Evolutionary conservation across 768 basidiomycete species (phyloP).

Genomic region (Coprinopsis cinerea): DNA sequence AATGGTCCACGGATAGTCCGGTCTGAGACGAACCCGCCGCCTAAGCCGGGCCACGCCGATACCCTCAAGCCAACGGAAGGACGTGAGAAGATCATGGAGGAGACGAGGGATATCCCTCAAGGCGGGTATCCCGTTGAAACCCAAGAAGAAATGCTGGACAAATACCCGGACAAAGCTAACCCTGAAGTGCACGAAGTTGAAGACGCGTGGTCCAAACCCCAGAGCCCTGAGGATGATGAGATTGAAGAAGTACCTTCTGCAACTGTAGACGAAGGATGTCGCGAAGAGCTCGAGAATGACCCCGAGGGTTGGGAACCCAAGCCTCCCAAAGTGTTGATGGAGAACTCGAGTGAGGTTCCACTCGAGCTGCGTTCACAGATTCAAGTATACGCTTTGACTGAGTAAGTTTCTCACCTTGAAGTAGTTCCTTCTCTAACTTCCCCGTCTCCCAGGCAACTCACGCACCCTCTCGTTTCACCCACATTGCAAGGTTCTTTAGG

Average conservation of each 20-base stretch:
- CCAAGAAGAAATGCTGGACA: conserved; percentile 28
- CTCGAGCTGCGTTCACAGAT: conserved; percentile 58
- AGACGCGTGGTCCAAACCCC: not conserved
- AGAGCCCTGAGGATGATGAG: not conserved
- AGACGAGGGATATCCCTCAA: conserved; percentile 12
- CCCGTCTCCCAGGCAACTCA: conserved; percentile 38
- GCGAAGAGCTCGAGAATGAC: conserved; percentile 16
- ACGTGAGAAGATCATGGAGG: conserved; percentile 20
- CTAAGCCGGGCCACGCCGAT: conserved; percentile 45
- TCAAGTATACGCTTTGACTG: conserved; percentile 72
- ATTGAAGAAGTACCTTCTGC: not conserved
- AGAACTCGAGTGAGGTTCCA: conserved; percentile 35
- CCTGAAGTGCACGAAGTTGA: not conserved
- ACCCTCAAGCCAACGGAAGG: conserved; percentile 31
- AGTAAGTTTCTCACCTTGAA: conserved; percentile 32
- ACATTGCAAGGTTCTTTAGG: conserved; percentile 66
- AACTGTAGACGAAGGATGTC: not conserved
- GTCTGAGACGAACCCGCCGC: conserved; percentile 36
- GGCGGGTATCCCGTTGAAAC: conserved; percentile 16
- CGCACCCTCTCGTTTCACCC: conserved; percentile 70
- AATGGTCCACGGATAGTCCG: conserved; percentile 29
- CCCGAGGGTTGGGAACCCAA: conserved; percentile 43
- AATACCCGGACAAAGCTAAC: conserved; percentile 2
- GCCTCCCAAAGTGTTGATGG: conserved; percentile 53
- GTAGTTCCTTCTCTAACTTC: conserved; percentile 2